Base-by-base conservation (phyloP, 2,329 filamentous ascomycete species). In the Fusarium nelsonii region DNA sequence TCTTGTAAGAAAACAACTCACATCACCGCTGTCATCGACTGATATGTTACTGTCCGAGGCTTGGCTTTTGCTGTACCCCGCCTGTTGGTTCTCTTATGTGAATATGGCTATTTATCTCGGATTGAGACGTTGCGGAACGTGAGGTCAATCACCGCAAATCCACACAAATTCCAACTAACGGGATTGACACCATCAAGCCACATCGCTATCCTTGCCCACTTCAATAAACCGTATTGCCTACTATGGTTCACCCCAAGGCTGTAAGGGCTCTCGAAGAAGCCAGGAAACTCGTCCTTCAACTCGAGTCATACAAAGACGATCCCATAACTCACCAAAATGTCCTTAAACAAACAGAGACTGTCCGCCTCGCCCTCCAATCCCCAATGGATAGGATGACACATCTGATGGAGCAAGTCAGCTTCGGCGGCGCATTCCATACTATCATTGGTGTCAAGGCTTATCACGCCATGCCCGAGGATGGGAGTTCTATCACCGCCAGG, bases 251-350 rank as follows among this genome's bases (percentile, higher is more conserved):
- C 9, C 73, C 70, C 18, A 74, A 73, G 43, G 73, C 64, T 37
- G 67, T 56, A 54, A 74, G 70, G 16, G 74, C 74, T 43, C 71
- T 76, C 4, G 63, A 72, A 34, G 72, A 75, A 65, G 74, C 74
- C 32, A 67, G 45, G 57, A 71, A 69, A 28, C 70, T 74, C 4
- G 73, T 75, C 10, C 70, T 70, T 16, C 70, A 69, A 26, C 72
- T 75, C 11, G 72, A 74, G 58, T 50, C 66, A 15, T 74, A 73
- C 60, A 68, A 77, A 23, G 72, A 74, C 41, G 68, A 53, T 32
- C 64, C 70, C 14, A 45, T 61, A 45, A 71, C 44, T 32, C 73
- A 75, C 40, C 68, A 71, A 28, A 59, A 55, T 37, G 62, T 72
- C 50, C 63, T 77, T 30, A 70, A 66, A 28, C 73, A 75, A 32